phyloP scores from a whole-genome alignment of 352 stramenopile genomes.

The Globisporangium emineosum region DNA sequence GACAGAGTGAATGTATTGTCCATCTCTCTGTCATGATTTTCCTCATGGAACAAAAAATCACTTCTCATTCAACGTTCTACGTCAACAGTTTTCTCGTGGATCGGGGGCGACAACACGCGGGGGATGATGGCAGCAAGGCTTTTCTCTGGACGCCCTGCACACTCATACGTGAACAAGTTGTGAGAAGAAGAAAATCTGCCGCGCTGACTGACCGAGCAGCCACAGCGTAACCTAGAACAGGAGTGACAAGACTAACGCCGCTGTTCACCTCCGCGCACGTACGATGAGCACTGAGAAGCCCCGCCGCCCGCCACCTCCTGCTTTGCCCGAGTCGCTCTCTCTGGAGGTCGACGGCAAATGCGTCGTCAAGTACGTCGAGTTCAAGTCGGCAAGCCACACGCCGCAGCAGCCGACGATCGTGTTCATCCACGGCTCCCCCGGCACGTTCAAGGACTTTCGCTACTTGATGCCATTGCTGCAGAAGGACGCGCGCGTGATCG shows the following conservation, averaged over 20 bases:
- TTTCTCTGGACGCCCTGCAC: not conserved
- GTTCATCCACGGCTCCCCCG: constrained; percentile 58
- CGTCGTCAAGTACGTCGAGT: constrained; percentile 39
- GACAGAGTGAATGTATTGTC: too few relatives aligned
- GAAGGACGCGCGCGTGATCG: constrained; percentile 41
- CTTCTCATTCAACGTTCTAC: not conserved
- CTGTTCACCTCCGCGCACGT: not conserved
- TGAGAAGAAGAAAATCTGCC: not conserved
- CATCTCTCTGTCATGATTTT: not conserved
- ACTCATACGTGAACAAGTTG: not conserved
- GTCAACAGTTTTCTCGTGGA: not conserved
- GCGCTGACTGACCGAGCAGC: too few relatives aligned
- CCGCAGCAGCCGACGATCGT: constrained; percentile 35
- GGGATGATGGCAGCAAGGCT: not conserved
- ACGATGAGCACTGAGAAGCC: not conserved
- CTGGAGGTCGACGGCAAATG: constrained; percentile 36
- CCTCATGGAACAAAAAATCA: not conserved
- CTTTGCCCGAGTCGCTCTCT: constrained; percentile 24
- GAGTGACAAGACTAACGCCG: not conserved
- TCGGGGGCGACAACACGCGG: not conserved
- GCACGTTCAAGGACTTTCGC: constrained; percentile 58
- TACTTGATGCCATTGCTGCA: constrained; percentile 57
- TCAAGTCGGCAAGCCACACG: constrained; percentile 9
- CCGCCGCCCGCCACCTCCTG: constrained; percentile 5
- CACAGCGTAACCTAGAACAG: too few relatives aligned